Conservation (phyloP, 2,329 filamentous ascomycete genomes). For the Fusarium haematococcum region DNA sequence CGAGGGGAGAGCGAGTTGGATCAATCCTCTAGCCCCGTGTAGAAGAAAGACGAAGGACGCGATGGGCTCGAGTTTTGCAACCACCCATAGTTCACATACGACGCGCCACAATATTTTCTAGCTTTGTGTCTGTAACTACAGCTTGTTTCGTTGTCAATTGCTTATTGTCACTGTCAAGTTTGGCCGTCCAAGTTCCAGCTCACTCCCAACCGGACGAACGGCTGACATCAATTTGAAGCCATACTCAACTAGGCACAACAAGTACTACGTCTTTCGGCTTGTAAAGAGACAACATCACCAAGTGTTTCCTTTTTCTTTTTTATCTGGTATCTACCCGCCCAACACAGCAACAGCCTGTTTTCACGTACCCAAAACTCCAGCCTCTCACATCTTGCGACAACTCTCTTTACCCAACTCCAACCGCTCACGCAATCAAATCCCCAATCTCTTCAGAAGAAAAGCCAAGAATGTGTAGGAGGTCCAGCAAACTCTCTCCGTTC, state of each 20-base stretch:
- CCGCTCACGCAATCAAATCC: slow-evolving; percentile 40
- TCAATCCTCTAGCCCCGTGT: slow-evolving; percentile 28
- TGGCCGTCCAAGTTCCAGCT: not conserved
- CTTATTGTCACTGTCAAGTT: not conserved
- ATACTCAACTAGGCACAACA: not conserved
- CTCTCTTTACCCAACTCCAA: slow-evolving; percentile 11
- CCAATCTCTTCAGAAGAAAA: slow-evolving; percentile 72
- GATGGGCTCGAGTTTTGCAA: slow-evolving; percentile 39
- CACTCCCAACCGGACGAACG: slow-evolving; percentile 4
- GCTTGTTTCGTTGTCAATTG: slow-evolving; percentile 20
- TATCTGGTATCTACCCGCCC: slow-evolving; percentile 38
- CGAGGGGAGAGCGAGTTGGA: slow-evolving; percentile 23
- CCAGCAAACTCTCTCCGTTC: slow-evolving; percentile 77
- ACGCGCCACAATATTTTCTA: slow-evolving; percentile 37
- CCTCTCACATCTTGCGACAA: slow-evolving; percentile 14
- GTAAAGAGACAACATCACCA: not conserved
- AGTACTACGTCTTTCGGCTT: not conserved
- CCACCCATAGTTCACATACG: slow-evolving; percentile 41
- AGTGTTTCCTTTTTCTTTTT: slow-evolving; percentile 21
- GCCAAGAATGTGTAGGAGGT: slow-evolving; percentile 80
- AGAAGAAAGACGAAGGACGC: slow-evolving; percentile 38
- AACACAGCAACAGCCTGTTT: slow-evolving; percentile 33
- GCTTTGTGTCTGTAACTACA: slow-evolving; percentile 39
- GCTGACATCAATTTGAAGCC: not conserved
- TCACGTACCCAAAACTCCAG: slow-evolving; percentile 28